Base-by-base conservation (phyloP, 177 flowering plant genomes). In the Telopea speciosissima region DNA sequence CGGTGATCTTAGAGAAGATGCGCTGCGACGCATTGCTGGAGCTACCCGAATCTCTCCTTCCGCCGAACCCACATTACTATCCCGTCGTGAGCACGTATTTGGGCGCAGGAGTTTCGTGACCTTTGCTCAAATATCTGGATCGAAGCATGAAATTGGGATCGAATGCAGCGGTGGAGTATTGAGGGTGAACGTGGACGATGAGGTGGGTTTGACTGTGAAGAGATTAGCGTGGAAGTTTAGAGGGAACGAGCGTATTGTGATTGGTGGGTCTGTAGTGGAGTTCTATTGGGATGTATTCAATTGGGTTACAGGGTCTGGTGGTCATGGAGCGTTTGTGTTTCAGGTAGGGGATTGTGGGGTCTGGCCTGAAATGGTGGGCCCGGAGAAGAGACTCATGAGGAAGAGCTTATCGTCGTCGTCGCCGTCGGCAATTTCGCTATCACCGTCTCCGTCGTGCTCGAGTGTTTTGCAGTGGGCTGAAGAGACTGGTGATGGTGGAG, bases 381-480 rank as follows among this genome's bases (percentile, higher is more conserved):
- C 84, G 7, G 94, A 88, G 86, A 88, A 85, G 83, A 83, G 78
- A 73, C 67, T 89, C 76, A 82, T 89, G 87, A 86, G 79, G 81
- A 88, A 85, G 74, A 86, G 85, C 73, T 54, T 73, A 63, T 77
- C 89, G 1, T 66, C 76, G 5, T 36, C 68, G 33, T 65, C 78
- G 42, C 17, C 70, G 59, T 64, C 78, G 49, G 14, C 82, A 4
- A 60, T 60, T 13, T 44, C 75, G 16, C 24, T 66, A 65, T 79
- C 90, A 17, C 81, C 81, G 31, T 72, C 88, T 14, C 81, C 87
- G 56, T 87, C 90, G 25, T 81, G 81, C 68, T 85, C 87, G n/a
- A 87, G 88, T 74, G 90, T 88, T 62, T 60, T 86, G 82, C 91
- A 88, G 56, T 89, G 94, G 94, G 88, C 90, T 17, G 91, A 86